These are phyloP conservation scores for Solanum dulcamara DNA, from an alignment of 257 asterid genomes.

Conservation along the genomic window DNA sequence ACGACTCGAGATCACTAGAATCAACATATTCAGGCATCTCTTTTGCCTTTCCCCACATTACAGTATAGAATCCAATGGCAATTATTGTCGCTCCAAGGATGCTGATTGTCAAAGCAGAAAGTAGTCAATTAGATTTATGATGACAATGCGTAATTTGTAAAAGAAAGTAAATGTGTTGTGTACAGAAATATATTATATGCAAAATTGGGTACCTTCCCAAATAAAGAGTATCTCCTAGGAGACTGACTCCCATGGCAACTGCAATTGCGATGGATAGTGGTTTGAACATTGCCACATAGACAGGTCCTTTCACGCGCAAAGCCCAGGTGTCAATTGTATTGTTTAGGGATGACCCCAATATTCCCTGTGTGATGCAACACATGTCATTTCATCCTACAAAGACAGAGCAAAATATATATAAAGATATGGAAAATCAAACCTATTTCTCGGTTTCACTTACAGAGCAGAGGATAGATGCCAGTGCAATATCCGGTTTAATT, in stretches of 20 bases:
- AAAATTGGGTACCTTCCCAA: constrained; percentile 55
- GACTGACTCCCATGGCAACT: constrained; percentile 70
- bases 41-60: constrained; percentile 82
- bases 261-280: constrained; percentile 85
- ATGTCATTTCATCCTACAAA: background rate
- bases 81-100: constrained; percentile 63
- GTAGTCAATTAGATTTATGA: background rate
- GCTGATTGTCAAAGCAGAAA: constrained; percentile 16
- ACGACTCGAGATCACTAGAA: constrained; percentile 32
- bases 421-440: background rate
- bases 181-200: no score
- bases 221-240: constrained; percentile 74
- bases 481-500: constrained; percentile 39
- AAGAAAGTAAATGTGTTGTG: background rate
- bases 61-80: constrained; percentile 69
- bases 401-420: background rate
- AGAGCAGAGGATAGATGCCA: constrained; percentile 62
- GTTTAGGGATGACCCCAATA: constrained; percentile 54
- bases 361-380: constrained; percentile 30
- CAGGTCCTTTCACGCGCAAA: constrained; percentile 62
- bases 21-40: constrained; percentile 21
- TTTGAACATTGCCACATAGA: constrained; percentile 83
- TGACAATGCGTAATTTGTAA: background rate
- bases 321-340: constrained; percentile 77
- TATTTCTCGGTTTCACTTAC: constrained; percentile 21